A percentile compares a stretch with the other conserved stretches of the same genome.
phyloP scores from a whole-genome alignment of 345 rosid genomes.

The Populus alba region DNA sequence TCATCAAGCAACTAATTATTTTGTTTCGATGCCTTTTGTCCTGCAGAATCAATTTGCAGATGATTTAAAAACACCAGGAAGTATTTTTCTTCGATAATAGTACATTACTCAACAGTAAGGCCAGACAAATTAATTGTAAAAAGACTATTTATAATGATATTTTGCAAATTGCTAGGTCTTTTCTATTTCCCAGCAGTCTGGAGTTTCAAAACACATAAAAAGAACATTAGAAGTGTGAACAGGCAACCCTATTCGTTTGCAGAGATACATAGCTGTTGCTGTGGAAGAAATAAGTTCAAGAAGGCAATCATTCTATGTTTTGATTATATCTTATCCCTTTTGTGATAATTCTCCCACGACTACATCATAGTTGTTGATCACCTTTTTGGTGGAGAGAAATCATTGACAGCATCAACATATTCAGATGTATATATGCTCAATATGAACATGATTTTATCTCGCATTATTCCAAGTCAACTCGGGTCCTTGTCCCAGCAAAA shows the following conservation, averaged over 20 bases:
- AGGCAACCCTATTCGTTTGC: background rate
- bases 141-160: background rate
- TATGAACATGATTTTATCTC: background rate
- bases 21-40: background rate
- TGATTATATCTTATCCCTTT: background rate
- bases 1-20: background rate
- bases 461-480: background rate
- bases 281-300: background rate
- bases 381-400: background rate
- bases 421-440: background rate
- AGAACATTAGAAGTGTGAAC: background rate
- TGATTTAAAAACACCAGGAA: background rate
- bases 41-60: background rate
- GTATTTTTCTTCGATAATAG: background rate
- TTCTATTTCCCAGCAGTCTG: background rate
- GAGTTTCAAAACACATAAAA: background rate
- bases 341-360: background rate
- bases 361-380: background rate
- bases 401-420: background rate
- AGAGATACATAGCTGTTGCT: background rate
- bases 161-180: background rate
- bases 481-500: background rate
- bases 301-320: background rate
- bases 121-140: background rate
- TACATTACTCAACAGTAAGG: background rate